Evolutionary conservation across 2,329 filamentous ascomycete species (phyloP), one percentile per base, ranked within the genome.

Genomic region (Eutypa lata): DNA sequence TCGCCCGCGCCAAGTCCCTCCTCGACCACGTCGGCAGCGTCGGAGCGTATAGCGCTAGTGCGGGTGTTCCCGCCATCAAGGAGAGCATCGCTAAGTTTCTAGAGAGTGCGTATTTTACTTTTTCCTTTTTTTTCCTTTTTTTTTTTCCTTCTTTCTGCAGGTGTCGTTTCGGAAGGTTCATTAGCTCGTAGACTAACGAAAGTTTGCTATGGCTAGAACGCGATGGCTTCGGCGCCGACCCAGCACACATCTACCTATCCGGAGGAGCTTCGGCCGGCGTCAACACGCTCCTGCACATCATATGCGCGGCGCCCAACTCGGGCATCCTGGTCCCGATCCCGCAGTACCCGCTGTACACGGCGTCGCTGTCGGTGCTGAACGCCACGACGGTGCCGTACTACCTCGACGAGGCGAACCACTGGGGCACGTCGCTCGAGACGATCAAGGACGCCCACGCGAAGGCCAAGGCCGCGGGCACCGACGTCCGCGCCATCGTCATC

Each of bases 271-370:
- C 92, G 3, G 90, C 92, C 3, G 94, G 93, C 60, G 94, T 99
- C 58, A 96, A 92, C 79, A 96, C 92, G 13, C 85, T 97, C 59
- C 82, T 99, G 56, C 87, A 94, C 74, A 81, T 96, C 69, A 90
- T 99, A 70, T 95, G 91, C 75, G 83, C 89, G 49, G 79, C 79
- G 50, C 83, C 87, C 48, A 80, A 88, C 55, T 88, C 88, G 5
- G 94, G 94, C 55, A 83, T 99, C 52, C 85, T 99, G 57, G 88
- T 97, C 19, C 94, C 93, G 22, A 97, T 99, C 63, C 94, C 94
- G 7, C 94, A 99, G 74, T 99, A 99, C 73, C 94, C 94, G 22
- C 87, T 99, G 47, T 99, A 99, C 77, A 97, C 93, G 8, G 94
- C 94, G 24, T 94, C 92, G 1, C 83, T 99, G 57, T 79, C 91